Evolutionary conservation across 345 rosid genomes (phyloP).

Genomic region (Populus alba): DNA sequence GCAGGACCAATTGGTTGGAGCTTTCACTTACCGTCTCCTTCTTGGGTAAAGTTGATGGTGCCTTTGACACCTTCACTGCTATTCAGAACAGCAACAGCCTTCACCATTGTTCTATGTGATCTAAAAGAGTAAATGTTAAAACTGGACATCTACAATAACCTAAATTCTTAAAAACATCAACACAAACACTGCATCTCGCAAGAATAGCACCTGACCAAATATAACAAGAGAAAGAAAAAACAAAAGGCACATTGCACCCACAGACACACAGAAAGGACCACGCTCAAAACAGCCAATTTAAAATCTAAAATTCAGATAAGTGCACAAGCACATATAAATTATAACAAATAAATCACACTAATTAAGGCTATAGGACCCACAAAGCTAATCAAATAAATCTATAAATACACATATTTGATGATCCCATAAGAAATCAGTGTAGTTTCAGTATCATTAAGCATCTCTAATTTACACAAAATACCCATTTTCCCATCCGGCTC

Average conservation of each 20-base stretch:
- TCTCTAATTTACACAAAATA: background rate
- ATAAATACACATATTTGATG: background rate
- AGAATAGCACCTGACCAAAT: background rate
- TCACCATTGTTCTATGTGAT: conserved; percentile 84
- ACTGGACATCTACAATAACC: background rate
- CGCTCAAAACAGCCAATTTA: background rate
- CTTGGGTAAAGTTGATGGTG: conserved; percentile 70
- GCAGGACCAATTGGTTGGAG: background rate
- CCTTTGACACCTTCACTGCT: conserved; percentile 78
- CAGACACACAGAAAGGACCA: background rate
- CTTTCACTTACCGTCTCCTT: conserved; percentile 58
- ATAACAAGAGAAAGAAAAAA: background rate
- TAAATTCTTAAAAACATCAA: background rate
- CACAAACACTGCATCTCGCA: background rate
- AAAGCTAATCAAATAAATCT: background rate
- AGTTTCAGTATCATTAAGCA: background rate
- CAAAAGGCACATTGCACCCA: background rate
- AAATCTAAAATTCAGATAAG: background rate
- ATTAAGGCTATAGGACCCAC: background rate
- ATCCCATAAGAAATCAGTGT: background rate
- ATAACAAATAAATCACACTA: background rate
- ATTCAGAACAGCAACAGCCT: conserved; percentile 75
- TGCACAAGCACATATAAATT: background rate
- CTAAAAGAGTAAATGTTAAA: conserved; percentile 30
- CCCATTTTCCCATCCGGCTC: background rate